A percentile compares a stretch with the other conserved stretches of the same genome.
Conservation (phyloP, 2,329 filamentous ascomycete genomes). For the Fusarium sp. region DNA sequence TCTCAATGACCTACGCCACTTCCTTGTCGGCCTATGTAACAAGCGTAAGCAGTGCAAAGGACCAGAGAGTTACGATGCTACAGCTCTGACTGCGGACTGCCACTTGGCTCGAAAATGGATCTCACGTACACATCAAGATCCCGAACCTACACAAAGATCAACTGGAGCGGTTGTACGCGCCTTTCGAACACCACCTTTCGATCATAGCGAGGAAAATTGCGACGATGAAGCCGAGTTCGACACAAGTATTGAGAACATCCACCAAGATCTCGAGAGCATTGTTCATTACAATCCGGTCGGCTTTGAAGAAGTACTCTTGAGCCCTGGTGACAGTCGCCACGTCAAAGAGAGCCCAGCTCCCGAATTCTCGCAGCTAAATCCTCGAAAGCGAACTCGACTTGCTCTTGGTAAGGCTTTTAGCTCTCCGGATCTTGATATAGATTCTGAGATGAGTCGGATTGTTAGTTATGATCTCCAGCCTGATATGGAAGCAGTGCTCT, state of each 20-base stretch:
- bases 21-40: background rate
- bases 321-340: background rate
- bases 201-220: too few relatives aligned
- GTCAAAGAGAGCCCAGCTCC: background rate
- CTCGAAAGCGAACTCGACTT: background rate
- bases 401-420: background rate
- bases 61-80: background rate
- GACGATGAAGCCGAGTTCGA: background rate
- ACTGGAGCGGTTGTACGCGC: background rate
- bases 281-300: background rate
- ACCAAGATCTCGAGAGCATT: background rate
- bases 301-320: background rate
- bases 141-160: too few relatives aligned
- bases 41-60: background rate
- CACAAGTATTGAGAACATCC: background rate
- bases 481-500: background rate
- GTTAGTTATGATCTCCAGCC: background rate
- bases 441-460: background rate
- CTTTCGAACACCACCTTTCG: background rate
- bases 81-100: background rate
- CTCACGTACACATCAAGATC: too few relatives aligned
- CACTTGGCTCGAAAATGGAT: background rate
- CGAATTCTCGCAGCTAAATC: background rate
- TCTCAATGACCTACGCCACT: conserved; percentile 3
- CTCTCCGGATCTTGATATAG: background rate